phyloP scores from a whole-genome alignment of 768 basidiomycete species.

The Solioccasus polychromus region DNA sequence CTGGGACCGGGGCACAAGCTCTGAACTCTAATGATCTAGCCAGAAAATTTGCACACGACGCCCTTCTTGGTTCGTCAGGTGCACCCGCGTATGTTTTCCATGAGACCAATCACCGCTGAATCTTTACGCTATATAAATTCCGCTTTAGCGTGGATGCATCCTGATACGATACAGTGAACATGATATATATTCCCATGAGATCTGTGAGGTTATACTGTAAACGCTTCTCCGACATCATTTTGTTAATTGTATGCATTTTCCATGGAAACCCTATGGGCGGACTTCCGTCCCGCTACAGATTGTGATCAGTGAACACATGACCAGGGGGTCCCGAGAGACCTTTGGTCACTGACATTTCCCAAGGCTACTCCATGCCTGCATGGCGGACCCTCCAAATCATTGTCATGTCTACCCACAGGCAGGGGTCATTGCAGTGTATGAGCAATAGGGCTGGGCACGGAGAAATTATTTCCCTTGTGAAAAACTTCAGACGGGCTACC shows the following conservation, averaged over 20 bases:
- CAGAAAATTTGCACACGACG: slow-evolving; percentile 7
- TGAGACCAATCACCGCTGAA: slow-evolving; percentile 2
- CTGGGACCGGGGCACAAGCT: slow-evolving; percentile 5
- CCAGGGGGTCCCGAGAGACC: not conserved
- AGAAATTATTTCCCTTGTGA: not conserved
- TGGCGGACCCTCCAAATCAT: not conserved
- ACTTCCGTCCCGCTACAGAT: not conserved
- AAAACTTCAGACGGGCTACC: no score
- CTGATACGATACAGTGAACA: not conserved
- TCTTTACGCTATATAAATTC: not conserved
- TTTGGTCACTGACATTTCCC: slow-evolving; percentile 9
- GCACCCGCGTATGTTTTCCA: slow-evolving; percentile 3
- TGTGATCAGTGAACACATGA: not conserved
- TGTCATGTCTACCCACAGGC: slow-evolving; percentile 1
- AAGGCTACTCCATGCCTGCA: not conserved
- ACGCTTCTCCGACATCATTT: not conserved
- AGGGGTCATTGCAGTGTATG: not conserved
- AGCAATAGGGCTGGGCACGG: not conserved
- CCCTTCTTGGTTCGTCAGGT: slow-evolving; percentile 1
- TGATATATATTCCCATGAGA: not conserved
- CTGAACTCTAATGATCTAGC: slow-evolving; percentile 9
- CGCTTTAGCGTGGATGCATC: not conserved
- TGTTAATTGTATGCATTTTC: not conserved
- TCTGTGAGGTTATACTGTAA: slow-evolving; percentile 4
- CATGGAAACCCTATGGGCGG: slow-evolving; percentile 12